A percentile compares a stretch with the other conserved stretches of the same genome.
Evolutionary conservation across 371 early-diverging fungal species (phyloP).

Genomic region (Mortierella sp.): DNA sequence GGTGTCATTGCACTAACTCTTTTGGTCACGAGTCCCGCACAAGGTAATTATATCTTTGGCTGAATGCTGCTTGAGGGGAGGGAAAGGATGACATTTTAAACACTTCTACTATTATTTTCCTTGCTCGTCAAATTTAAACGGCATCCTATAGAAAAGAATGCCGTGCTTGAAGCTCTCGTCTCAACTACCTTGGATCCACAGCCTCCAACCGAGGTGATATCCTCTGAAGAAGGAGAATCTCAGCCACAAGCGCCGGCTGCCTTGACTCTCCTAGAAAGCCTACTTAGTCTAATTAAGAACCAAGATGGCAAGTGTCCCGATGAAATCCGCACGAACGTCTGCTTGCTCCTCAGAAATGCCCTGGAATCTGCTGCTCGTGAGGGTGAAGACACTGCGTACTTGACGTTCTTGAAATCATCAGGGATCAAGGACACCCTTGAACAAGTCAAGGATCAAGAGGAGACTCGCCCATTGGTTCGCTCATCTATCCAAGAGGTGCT

Average conservation of each 20-base stretch:
- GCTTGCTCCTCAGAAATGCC: conserved; percentile 64
- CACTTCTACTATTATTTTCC: not conserved
- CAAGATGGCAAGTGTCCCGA: conserved; percentile 55
- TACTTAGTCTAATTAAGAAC: conserved; percentile 59
- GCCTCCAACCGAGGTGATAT: conserved; percentile 18
- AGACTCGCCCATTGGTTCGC: conserved; percentile 27
- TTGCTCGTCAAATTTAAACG: not conserved
- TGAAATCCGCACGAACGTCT: conserved; percentile 68
- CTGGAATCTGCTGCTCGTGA: conserved; percentile 53
- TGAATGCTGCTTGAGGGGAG: not conserved
- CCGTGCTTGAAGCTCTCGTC: conserved; percentile 40
- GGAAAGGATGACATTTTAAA: too few relatives aligned
- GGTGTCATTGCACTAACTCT: conserved; percentile 70
- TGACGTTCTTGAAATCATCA: conserved; percentile 37
- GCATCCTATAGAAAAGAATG: conserved; percentile 20
- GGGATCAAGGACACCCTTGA: conserved; percentile 41
- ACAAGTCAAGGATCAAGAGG: conserved; percentile 13
- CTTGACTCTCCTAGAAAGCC: conserved; percentile 60
- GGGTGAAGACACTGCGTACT: conserved; percentile 38
- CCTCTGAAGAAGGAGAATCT: conserved; percentile 27
- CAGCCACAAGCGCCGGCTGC: conserved; percentile 34
- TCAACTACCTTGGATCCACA: conserved; percentile 29
- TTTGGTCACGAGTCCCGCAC: conserved; percentile 59
- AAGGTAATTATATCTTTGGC: conserved; percentile 19
- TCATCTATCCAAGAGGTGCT: conserved; percentile 40